Base-by-base conservation (phyloP, 2,329 filamentous ascomycete genomes). In the Coniochaeta sp. region DNA sequence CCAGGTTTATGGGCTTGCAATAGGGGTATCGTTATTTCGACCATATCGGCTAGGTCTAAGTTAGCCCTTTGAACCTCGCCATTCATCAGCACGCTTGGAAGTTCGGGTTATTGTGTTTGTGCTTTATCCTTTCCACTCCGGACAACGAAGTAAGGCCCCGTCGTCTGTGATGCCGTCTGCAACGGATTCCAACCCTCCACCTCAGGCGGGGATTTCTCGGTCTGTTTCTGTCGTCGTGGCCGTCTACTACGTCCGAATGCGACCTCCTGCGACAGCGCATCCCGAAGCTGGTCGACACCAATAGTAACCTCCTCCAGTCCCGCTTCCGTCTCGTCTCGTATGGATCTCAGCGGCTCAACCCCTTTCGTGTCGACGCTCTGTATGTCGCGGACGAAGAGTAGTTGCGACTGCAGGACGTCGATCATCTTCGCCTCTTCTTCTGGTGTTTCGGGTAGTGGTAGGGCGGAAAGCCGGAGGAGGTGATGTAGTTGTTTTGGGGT, bases 361-460 rank as follows among this genome's bases (percentile, higher is more conserved):
- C 79, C 83, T 0, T 75, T 70, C 0, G 89, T 91, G 65, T 95
- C 80, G 48, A 96, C 85, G 42, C 77, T 73, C 63, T 95, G 91
- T 18, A 97, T 84, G 56, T 90, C 82, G 55, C 82, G 84, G n/a
- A 97, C 91, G 63, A 99, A 99, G 62, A 87, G 86, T 0, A 99
- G 79, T 65, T 99, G 94, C 28, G 87, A 83, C 50, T 85, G 78
- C 2, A 99, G 77, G 1, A 86, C 91, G 20, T 78, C 65, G 3
- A 95, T 77, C 81, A 96, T 89, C 24, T 75, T 70, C 0, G 72
- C 61, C 65, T 95, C 86, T 60, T 91, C 85, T 49, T 74, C 74
- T 1, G 72, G 57, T 2, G 75, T 75, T 16, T 75, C 70, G 0
- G 92, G 91, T 1, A 78, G 77, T 0, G 92, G 91, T 0, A 99